Conservation (phyloP, 495 filamentous ascomycete genomes). For the Trichoderma asperelloides region DNA sequence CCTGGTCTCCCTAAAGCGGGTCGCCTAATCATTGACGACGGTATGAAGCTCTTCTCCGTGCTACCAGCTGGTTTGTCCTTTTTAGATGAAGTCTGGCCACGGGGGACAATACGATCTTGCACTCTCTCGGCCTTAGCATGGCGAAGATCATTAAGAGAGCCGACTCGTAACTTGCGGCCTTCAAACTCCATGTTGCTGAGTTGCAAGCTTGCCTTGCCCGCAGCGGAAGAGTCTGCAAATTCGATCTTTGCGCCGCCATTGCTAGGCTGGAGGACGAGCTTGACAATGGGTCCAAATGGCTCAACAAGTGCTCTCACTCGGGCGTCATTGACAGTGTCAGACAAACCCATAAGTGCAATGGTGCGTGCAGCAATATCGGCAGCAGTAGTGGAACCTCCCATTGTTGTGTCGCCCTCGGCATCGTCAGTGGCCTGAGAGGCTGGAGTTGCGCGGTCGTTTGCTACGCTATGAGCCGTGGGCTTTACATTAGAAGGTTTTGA, state of each 20-base stretch:
- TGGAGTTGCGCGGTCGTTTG: constrained; percentile 22
- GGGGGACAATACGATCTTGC: constrained; percentile 40
- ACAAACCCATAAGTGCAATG: constrained; percentile 56
- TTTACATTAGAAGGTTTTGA: constrained; percentile 40
- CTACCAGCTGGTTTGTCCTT: constrained; percentile 29
- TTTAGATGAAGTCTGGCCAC: constrained; percentile 26
- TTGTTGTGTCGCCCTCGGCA: constrained; percentile 15
- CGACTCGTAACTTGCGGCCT: constrained; percentile 58
- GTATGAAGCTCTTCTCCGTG: constrained; percentile 30
- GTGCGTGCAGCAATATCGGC: constrained; percentile 41
- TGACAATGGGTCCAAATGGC: constrained; percentile 54
- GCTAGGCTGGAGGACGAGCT: constrained; percentile 59
- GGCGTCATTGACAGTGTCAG: constrained; percentile 63
- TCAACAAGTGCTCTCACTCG: constrained; percentile 59
- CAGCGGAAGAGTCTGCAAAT: constrained; percentile 57
- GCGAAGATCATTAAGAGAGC: constrained; percentile 61
- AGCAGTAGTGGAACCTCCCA: constrained; percentile 11
- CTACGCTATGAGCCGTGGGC: constrained; percentile 26
- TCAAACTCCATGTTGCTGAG: constrained; percentile 64
- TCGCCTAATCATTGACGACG: constrained; percentile 45
- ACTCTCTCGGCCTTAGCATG: constrained; percentile 46
- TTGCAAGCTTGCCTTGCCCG: constrained; percentile 65
- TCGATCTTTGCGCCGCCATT: constrained; percentile 86
- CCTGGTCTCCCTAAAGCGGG: constrained; percentile 48
- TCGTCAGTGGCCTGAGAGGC: constrained; percentile 17